Conservation (phyloP, 345 rosid species). For the Heritiera fomes region DNA sequence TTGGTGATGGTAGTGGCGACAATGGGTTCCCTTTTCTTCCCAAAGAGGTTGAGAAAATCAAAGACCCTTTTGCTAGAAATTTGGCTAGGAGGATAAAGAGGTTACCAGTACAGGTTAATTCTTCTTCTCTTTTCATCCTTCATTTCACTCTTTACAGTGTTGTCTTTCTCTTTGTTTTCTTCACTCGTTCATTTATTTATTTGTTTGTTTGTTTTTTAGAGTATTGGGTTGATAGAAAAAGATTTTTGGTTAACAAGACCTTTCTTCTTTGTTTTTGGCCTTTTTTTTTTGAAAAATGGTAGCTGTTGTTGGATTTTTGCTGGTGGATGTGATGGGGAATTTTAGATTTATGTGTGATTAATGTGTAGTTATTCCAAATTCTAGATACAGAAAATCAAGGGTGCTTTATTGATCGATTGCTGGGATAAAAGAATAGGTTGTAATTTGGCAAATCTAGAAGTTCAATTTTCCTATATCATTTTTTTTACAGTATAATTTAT, state of each 20-base stretch:
- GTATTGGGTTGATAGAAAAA: not conserved
- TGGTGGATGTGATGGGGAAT: not conserved
- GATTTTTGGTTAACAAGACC: not conserved
- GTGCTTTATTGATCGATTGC: not conserved
- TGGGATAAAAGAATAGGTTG: not conserved
- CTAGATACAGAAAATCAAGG: not conserved
- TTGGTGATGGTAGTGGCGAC: slow-evolving; percentile 23
- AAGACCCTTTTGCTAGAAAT: slow-evolving; percentile 73
- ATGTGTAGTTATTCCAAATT: not conserved
- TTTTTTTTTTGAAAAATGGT: not conserved
- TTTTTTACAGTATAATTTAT: not conserved
- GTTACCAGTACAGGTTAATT: slow-evolving; percentile 66
- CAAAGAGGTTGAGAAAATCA: slow-evolving; percentile 66
- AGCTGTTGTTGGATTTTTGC: not conserved
- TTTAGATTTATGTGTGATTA: not conserved
- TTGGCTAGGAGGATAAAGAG: slow-evolving; percentile 66
- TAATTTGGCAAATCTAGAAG: not conserved
- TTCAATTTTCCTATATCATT: not conserved
- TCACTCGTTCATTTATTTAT: not conserved
- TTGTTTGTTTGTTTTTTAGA: too few relatives aligned
- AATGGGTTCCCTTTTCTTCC: slow-evolving; percentile 82
- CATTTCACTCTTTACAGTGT: not conserved
- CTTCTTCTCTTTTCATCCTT: slow-evolving; percentile 1
- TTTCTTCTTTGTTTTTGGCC: not conserved
- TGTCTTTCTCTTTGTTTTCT: not conserved